Conservation (phyloP, 108 stramenopile genomes). For the Cyclotella atomus region DNA sequence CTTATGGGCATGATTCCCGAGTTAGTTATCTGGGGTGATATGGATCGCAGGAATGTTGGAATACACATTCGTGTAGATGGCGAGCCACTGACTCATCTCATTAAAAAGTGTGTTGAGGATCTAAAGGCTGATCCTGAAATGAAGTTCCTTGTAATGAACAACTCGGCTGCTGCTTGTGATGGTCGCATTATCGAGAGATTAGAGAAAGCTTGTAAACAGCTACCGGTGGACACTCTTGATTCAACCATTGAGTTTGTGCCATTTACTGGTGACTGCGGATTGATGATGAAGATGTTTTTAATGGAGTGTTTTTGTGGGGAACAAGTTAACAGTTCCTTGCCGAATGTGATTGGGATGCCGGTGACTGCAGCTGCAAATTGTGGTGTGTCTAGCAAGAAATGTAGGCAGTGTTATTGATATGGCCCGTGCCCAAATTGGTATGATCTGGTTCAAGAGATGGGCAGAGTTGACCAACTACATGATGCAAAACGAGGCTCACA, state of each 20-base stretch:
- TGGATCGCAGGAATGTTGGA: neutral
- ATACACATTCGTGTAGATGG: neutral
- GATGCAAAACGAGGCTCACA: neutral
- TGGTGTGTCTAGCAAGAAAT: neutral
- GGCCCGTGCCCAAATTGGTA: neutral
- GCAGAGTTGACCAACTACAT: neutral
- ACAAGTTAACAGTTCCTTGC: neutral
- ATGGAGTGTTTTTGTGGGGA: neutral
- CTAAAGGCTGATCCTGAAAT: neutral
- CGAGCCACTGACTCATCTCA: neutral
- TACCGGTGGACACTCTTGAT: neutral
- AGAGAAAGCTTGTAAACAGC: neutral
- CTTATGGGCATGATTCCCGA: neutral
- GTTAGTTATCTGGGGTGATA: conserved; percentile 6
- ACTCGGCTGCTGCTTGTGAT: neutral
- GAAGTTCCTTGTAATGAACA: neutral
- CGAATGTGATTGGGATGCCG: neutral
- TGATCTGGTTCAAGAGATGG: neutral
- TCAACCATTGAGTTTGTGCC: neutral
- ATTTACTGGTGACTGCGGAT: neutral
- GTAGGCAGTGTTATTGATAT: neutral
- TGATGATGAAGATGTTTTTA: conserved; percentile 8
- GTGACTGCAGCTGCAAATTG: neutral
- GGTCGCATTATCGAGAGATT: neutral
- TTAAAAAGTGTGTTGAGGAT: neutral